A percentile compares a stretch with the other conserved stretches of the same genome.
Evolutionary conservation across 257 asterid genomes (phyloP).

Genomic region (Solanum ossicruentum): DNA sequence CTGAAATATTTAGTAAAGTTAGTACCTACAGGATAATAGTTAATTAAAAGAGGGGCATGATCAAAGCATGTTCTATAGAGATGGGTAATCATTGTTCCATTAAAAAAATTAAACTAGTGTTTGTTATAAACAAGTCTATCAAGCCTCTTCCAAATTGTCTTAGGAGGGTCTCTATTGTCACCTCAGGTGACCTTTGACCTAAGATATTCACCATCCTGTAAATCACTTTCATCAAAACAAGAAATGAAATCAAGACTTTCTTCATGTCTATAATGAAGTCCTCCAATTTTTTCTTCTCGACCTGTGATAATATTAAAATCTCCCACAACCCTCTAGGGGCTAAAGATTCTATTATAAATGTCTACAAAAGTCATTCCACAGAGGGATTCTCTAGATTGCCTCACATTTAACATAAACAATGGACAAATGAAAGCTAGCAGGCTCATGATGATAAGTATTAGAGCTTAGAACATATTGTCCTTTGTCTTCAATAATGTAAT

Average conservation of each 20-base stretch:
- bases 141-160: not conserved
- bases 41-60: not conserved
- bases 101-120: not conserved
- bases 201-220: not conserved
- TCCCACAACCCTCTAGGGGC: not conserved
- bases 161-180: not conserved
- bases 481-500: not conserved
- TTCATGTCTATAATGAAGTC: not conserved
- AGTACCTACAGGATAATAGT: not conserved
- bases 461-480: not conserved
- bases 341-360: not conserved
- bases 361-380: not conserved
- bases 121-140: not conserved
- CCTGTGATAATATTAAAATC: not conserved
- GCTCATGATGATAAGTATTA: not conserved
- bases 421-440: not conserved
- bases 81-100: not conserved
- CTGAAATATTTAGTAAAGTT: not conserved
- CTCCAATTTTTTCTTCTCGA: not conserved
- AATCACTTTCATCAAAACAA: not conserved
- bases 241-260: not conserved
- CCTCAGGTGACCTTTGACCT: not conserved
- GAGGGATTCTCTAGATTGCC: fast-evolving
- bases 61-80: not conserved
- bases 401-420: not conserved